These are phyloP conservation scores for Lasiodiplodia gonubiensis DNA, from an alignment of 2,329 filamentous ascomycete genomes.

Conservation along the genomic window DNA sequence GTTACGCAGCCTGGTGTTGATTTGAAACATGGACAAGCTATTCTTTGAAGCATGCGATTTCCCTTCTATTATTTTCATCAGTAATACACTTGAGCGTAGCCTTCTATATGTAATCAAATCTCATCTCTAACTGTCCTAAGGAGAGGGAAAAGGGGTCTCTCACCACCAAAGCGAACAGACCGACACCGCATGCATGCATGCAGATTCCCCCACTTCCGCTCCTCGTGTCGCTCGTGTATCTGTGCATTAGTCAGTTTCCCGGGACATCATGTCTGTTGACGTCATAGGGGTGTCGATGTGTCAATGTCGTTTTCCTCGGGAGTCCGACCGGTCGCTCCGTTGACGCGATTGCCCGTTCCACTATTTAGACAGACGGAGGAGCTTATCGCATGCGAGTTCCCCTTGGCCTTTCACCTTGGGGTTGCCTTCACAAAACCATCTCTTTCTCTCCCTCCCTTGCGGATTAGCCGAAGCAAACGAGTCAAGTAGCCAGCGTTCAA, in stretches of 20 bases:
- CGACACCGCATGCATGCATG: neutral
- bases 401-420: no score
- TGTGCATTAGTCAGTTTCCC: neutral
- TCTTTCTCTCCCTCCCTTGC: neutral
- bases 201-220: neutral
- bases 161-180: neutral
- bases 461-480: neutral
- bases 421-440: neutral
- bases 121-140: neutral
- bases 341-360: neutral
- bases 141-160: neutral
- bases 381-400: neutral
- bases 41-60: neutral
- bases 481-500: neutral
- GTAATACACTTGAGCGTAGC: neutral
- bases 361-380: neutral
- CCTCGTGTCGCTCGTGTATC: neutral
- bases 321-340: neutral
- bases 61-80: no score
- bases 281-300: neutral
- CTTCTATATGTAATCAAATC: neutral
- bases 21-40: neutral
- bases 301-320: neutral
- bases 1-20: constrained; percentile 18
- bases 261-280: neutral